A percentile compares a stretch with the other conserved stretches of the same genome.
Conservation (phyloP, 1,139 yeast genomes). For the Meyerozyma elateridarum region DNA sequence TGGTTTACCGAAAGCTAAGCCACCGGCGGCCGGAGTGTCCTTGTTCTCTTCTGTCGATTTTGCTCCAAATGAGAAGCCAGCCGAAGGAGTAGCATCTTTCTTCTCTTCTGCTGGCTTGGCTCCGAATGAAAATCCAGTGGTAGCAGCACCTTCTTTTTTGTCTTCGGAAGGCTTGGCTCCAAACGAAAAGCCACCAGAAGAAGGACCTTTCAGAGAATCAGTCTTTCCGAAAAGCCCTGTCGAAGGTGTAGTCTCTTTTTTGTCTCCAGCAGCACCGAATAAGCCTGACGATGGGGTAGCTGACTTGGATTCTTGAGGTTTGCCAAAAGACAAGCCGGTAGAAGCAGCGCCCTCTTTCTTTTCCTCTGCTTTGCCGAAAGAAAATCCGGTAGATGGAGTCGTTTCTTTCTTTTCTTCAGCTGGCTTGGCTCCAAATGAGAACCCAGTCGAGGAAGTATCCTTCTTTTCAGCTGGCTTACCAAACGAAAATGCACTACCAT, state of each 20-base stretch:
- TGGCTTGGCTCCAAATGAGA: conserved; percentile 19
- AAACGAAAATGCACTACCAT: conserved; percentile 11
- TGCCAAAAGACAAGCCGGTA: conserved; percentile 10
- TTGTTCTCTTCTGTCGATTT: conserved; percentile 12
- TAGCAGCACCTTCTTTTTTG: conserved; percentile 13
- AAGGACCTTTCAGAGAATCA: conserved; percentile 14
- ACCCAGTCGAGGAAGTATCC: conserved; percentile 14
- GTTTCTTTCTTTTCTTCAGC: conserved; percentile 16
- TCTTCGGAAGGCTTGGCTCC: conserved; percentile 18
- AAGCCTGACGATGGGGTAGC: conserved; percentile 7
- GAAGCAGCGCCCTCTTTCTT: conserved; percentile 13
- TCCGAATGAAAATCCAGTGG: conserved; percentile 9
- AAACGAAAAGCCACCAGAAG: conserved; percentile 17
- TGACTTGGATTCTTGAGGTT: conserved; percentile 7
- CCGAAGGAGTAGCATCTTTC: conserved; percentile 6
- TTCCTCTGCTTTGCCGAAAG: conserved; percentile 9
- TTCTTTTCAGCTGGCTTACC: conserved; percentile 17
- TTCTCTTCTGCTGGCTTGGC: conserved; percentile 8
- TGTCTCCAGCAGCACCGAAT: conserved; percentile 10
- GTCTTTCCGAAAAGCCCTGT: too few species aligned
- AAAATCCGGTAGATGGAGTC: conserved; percentile 5
- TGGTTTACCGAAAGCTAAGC: conserved; percentile 2
- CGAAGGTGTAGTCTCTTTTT: too few species aligned
- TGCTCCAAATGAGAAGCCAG: conserved; percentile 3
- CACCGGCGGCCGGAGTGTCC: conserved; percentile 14